A percentile compares a stretch with the other conserved stretches of the same genome.
Evolutionary conservation across 768 basidiomycete species (phyloP).

Genomic region (Lactarius pseudohatsudake): DNA sequence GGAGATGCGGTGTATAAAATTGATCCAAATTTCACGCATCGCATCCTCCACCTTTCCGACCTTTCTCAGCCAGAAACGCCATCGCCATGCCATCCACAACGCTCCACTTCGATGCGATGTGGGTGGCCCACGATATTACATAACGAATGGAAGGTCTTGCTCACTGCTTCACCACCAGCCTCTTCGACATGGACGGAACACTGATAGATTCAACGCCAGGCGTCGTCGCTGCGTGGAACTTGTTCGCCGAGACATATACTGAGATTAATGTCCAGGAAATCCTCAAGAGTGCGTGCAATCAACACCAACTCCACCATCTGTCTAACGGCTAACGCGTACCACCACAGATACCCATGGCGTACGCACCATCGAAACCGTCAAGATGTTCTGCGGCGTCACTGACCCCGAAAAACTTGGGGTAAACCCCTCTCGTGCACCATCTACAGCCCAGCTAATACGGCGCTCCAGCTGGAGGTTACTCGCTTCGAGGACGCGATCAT

Average conservation of each 20-base stretch:
- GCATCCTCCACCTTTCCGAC: neutral
- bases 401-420: slow-evolving; percentile 74
- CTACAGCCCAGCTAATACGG: slow-evolving; percentile 13
- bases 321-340: neutral
- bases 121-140: slow-evolving; percentile 28
- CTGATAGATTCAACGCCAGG: slow-evolving; percentile 81
- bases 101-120: slow-evolving; percentile 44
- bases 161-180: slow-evolving; percentile 38
- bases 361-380: slow-evolving; percentile 79
- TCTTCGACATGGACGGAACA: slow-evolving; percentile 86
- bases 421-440: slow-evolving; percentile 22
- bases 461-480: slow-evolving; percentile 58
- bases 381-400: slow-evolving; percentile 64
- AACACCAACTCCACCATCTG: neutral
- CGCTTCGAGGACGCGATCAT: slow-evolving; percentile 83
- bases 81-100: slow-evolving; percentile 39
- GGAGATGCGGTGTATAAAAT: neutral
- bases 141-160: neutral
- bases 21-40: neutral
- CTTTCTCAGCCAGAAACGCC: slow-evolving; percentile 1
- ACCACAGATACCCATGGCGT: slow-evolving; percentile 73
- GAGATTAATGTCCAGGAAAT: slow-evolving; percentile 58
- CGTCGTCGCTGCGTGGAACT: slow-evolving; percentile 79
- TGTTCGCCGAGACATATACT: slow-evolving; percentile 71
- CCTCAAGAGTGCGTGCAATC: slow-evolving; percentile 53